Evolutionary conservation across 345 rosid genomes (phyloP), one percentile per base, ranked within the genome.

Genomic region (Boechera stricta): DNA sequence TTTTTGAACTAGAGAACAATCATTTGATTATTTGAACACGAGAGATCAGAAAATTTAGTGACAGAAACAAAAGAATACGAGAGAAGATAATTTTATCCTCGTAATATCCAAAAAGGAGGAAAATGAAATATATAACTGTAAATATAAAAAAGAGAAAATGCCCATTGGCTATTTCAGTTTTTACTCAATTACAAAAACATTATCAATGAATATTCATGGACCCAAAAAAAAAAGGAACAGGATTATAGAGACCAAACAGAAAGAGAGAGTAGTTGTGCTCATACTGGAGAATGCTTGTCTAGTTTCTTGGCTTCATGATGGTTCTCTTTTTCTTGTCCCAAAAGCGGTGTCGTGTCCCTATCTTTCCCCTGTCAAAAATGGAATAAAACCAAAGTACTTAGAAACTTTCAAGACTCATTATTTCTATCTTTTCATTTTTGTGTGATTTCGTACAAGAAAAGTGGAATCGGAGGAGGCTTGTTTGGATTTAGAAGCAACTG

Each of bases 401-500:
- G 13, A 74, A 41, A 58, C 24, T 36, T 36, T 52, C 70, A 69
- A 10, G 13, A 69, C 10, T 58, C 38, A 57, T 8, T 0, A 41
- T 2, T 15, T 75, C 9, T 36, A 24, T 16, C 10, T 18, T 56
- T 53, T 16, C 7, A 48, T 12, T 41, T 12, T 36, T 10, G 39
- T 10, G 24, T 11, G 13, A 47, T 24, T 29, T 55, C 68, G 31
- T 77, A 91, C 98, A 89, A 89, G 92, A 75, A 93, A 83, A 11
- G 58, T 63, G 44, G 91, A 84, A 12, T 95, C 98, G 9, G 74
- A 60, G 0, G 95, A 83, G 71, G 76, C 88, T 82, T 92, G 92
- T 90, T 85, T 90, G 33, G 82, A 73, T 74, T 92, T 92, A 69
- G 82, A 82, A 69, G 94, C 99, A 54, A 85, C 89, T 52, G 89